phyloP scores from a whole-genome alignment of 768 basidiomycete species.

The Gloeophyllum trabeum region DNA sequence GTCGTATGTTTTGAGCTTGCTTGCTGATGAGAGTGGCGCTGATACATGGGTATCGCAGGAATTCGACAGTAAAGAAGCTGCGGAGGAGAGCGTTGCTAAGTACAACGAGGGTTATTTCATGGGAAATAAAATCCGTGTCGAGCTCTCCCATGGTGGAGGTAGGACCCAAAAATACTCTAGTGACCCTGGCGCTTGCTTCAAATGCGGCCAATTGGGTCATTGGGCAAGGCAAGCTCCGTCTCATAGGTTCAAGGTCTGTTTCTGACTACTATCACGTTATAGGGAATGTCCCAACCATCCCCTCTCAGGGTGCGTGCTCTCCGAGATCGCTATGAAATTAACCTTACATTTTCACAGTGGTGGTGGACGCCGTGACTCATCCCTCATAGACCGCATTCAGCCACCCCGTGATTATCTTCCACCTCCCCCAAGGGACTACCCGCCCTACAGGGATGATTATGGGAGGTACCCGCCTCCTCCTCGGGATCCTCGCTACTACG shows the following conservation, averaged over 20 bases:
- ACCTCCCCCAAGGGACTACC: conserved; percentile 27
- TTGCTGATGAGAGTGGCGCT: background rate
- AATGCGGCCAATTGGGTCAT: conserved; percentile 76
- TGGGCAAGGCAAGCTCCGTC: conserved; percentile 64
- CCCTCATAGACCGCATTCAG: conserved; percentile 49
- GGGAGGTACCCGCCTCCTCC: conserved; percentile 28
- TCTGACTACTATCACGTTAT: conserved; percentile 2
- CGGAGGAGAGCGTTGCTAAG: conserved; percentile 79
- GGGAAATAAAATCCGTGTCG: conserved; percentile 88
- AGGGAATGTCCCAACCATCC: conserved; percentile 65
- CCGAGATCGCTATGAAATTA: too few relatives aligned
- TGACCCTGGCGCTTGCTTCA: conserved; percentile 86
- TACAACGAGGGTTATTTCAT: conserved; percentile 87
- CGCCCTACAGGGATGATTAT: conserved; percentile 45
- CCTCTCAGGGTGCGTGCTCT: conserved; percentile 33
- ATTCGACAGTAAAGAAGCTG: conserved; percentile 72
- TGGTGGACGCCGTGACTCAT: conserved; percentile 24
- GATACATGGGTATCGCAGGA: conserved; percentile 35
- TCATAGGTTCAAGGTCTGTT: conserved; percentile 1
- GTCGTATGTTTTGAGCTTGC: conserved; percentile 44
- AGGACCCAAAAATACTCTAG: conserved; percentile 70
- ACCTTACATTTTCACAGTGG: background rate
- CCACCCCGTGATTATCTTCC: conserved; percentile 38
- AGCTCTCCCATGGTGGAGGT: conserved; percentile 76
- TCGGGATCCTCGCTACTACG: conserved; percentile 49